Evolutionary conservation across 1,284 basidiomycete species (phyloP), one percentile per base, ranked within the genome.

Genomic region (Volvariella volvacea): DNA sequence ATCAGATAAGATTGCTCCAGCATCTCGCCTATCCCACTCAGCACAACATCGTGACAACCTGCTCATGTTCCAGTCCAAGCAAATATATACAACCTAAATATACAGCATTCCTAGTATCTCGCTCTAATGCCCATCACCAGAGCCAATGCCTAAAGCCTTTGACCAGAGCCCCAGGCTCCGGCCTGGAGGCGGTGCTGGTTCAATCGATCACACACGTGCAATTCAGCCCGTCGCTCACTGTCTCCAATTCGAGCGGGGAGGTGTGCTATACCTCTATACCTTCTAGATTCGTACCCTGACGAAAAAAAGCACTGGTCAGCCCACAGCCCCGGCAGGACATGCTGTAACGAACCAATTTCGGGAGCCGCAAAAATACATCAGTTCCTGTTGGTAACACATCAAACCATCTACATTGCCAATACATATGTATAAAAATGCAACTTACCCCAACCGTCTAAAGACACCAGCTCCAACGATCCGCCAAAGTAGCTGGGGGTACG

Each of bases 361-460:
- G 90, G 40, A 92, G 67, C 17, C 85, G 73, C 39, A 92, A 56
- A 63, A 86, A 91, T 15, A 83, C 86, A 56, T 92, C 89, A 4
- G 87, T 90, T 22, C 88, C 85, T 88, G 52, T 15, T 36, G 16
- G 22, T 25, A 44, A 22, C 25, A 28, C n/a, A n/a, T n/a, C n/a
- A n/a, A n/a, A 28, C 12, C 25, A 34, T 7, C 34, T 43, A 44
- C n/a, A 38, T 46, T 40, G 44, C 25, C 19, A 45, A 31, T n/a
- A 19, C 32, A 22, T 19, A 44, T 20, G 22, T 20, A 16, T 44
- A 39, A 25, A 16, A 30, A 22, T 37, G 42, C 28, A 12, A 61
- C 74, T 51, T 60, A 86, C 87, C 87, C 76, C 84, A 90, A 45
- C 88, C 88, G 56, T 92, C 85, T 55, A 92, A 56, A 17, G 87